Conservation (phyloP, 768 basidiomycete genomes). For the Serendipita sp. region DNA sequence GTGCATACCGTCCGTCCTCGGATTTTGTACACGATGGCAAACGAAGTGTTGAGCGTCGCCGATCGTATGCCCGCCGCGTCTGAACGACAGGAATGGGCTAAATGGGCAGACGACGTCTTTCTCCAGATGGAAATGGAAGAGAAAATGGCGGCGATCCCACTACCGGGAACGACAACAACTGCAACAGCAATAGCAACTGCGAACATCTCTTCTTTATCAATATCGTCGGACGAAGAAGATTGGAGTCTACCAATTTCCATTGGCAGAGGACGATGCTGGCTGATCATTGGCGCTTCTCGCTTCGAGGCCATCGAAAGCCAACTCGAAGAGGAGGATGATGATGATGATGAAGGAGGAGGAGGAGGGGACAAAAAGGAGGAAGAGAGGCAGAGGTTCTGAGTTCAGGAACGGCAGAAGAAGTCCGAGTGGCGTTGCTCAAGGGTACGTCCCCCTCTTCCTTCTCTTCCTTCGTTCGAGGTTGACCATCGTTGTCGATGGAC, state of each 20-base stretch:
- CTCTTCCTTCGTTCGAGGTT: background rate
- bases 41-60: slow-evolving; percentile 42
- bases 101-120: slow-evolving; percentile 46
- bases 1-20: slow-evolving; percentile 35
- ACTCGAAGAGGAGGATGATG: slow-evolving; percentile 33
- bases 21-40: slow-evolving; percentile 47
- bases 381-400: slow-evolving; percentile 22
- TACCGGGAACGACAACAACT: background rate
- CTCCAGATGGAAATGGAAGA: slow-evolving; percentile 50
- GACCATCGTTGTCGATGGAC: background rate
- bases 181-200: background rate
- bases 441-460: background rate
- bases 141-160: slow-evolving; percentile 20
- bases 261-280: slow-evolving; percentile 38
- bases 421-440: slow-evolving; percentile 25
- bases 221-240: slow-evolving; percentile 16
- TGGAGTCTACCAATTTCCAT: slow-evolving; percentile 33
- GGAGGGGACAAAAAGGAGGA: too few relatives aligned
- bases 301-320: slow-evolving; percentile 41
- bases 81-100: slow-evolving; percentile 40
- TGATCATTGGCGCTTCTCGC: slow-evolving; percentile 38
- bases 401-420: slow-evolving; percentile 39
- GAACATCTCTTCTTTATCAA: too few relatives aligned
- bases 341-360: too few relatives aligned
- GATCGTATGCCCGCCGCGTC: slow-evolving; percentile 34